Evolutionary conservation across 768 basidiomycete genomes (phyloP).

Genomic region (Gautieria morchelliformis): DNA sequence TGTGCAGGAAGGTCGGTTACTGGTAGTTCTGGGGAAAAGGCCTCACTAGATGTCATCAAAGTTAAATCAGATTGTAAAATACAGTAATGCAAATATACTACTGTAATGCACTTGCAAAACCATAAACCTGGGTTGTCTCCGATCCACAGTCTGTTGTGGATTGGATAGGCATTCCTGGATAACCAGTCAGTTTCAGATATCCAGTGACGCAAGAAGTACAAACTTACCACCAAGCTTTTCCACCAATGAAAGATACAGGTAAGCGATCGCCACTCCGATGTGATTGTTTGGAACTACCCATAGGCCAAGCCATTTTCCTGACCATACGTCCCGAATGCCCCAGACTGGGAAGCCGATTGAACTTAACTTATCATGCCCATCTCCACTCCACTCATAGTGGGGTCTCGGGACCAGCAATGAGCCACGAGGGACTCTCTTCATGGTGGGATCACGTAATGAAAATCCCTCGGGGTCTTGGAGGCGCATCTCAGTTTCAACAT

Average conservation of each 20-base stretch:
- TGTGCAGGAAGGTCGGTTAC: conserved; percentile 21
- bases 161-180: conserved; percentile 26
- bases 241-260: conserved; percentile 19
- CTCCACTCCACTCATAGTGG: conserved; percentile 21
- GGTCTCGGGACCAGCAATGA: conserved; percentile 16
- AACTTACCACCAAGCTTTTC: conserved; percentile 17
- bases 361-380: conserved; percentile 28
- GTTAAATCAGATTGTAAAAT: background rate
- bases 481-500: background rate
- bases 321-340: conserved; percentile 20
- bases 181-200: background rate
- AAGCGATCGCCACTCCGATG: conserved; percentile 16
- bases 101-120: conserved; percentile 23
- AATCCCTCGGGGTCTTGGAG: conserved; percentile 19
- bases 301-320: conserved; percentile 20
- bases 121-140: conserved; percentile 23
- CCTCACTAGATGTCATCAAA: conserved; percentile 11
- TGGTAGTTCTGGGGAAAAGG: conserved; percentile 19
- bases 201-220: background rate
- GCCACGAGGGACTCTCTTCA: background rate
- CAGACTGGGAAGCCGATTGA: conserved; percentile 25
- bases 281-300: conserved; percentile 27
- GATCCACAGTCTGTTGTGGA: conserved; percentile 27
- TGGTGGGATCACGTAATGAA: background rate
- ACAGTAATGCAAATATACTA: conserved; percentile 9